Evolutionary conservation across 148 eudicot genomes (phyloP).

Genomic region (Polygonum aviculare): DNA sequence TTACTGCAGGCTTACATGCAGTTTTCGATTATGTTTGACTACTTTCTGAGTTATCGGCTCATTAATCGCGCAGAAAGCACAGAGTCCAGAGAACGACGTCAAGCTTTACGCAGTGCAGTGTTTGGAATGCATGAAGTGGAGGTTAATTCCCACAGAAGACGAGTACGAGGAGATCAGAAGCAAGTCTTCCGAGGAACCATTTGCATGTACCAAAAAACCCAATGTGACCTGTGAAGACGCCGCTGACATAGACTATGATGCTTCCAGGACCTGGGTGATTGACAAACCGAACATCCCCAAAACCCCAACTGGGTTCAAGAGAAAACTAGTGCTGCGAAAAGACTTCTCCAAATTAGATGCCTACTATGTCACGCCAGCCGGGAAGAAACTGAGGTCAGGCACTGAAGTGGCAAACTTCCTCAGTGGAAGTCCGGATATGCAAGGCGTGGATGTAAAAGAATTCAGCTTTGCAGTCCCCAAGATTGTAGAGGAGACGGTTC

Average conservation of each 20-base stretch:
- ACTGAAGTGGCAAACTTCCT: conserved; percentile 33
- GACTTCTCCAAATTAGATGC: conserved; percentile 67
- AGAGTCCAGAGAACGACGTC: conserved; percentile 19
- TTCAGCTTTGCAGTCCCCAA: conserved; percentile 59
- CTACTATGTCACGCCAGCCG: conserved; percentile 46
- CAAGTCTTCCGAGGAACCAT: conserved; percentile 50
- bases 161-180: conserved; percentile 65
- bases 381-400: conserved; percentile 39
- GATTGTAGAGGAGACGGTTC: conserved; percentile 54
- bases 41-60: not conserved
- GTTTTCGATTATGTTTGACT: not conserved
- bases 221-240: conserved; percentile 47
- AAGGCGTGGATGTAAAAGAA: conserved; percentile 29
- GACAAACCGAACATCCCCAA: conserved; percentile 72
- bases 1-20: not conserved
- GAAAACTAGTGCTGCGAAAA: conserved; percentile 46
- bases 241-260: conserved; percentile 63
- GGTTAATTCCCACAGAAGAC: conserved; percentile 48
- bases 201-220: conserved; percentile 51
- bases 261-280: conserved; percentile 54
- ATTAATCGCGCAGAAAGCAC: conserved; percentile 20
- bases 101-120: conserved; percentile 62
- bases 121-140: conserved; percentile 72
- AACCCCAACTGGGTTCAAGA: conserved; percentile 63
- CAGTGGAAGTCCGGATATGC: conserved; percentile 38